A percentile compares a stretch with the other conserved stretches of the same genome.
Conservation (phyloP, 129 eudicot species). For the Tagetes erecta region DNA sequence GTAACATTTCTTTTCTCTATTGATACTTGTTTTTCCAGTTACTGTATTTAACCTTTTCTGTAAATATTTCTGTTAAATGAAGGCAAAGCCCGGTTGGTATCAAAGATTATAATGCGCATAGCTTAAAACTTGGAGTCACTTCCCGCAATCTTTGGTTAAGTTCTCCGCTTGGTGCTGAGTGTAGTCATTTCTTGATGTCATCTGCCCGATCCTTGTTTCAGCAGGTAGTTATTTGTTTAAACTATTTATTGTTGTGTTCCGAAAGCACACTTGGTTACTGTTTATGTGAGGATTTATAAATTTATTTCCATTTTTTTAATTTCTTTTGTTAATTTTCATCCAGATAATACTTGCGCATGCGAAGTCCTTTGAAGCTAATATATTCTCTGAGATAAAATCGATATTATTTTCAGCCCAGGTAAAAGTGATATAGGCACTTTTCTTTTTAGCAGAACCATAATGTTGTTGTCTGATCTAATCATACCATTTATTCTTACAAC, state of each 20-base stretch:
- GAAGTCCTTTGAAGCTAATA: constrained; percentile 69
- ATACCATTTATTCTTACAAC: constrained; percentile 21
- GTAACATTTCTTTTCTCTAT: not conserved
- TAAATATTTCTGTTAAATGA: constrained; percentile 22
- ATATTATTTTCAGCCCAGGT: constrained; percentile 36
- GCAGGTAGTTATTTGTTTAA: constrained; percentile 44
- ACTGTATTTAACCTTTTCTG: not conserved
- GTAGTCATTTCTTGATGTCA: constrained; percentile 42
- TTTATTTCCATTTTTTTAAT: constrained; percentile 5
- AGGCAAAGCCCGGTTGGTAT: constrained; percentile 48
- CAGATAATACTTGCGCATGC: constrained; percentile 78
- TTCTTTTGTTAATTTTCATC: constrained; percentile 24
- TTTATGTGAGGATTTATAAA: not conserved
- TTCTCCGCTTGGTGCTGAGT: constrained; percentile 38
- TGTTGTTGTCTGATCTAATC: not conserved
- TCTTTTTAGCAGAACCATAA: not conserved
- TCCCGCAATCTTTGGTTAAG: constrained; percentile 67
- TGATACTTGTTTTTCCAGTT: constrained; percentile 8
- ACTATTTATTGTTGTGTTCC: not conserved
- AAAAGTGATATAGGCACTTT: constrained; percentile 32
- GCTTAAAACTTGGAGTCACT: constrained; percentile 72
- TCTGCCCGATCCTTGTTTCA: constrained; percentile 66
- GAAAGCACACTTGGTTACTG: constrained; percentile 26
- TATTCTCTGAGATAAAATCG: constrained; percentile 45
- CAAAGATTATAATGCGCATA: constrained; percentile 55